phyloP scores from a whole-genome alignment of 345 rosid genomes.

The Sisymbrium irio region DNA sequence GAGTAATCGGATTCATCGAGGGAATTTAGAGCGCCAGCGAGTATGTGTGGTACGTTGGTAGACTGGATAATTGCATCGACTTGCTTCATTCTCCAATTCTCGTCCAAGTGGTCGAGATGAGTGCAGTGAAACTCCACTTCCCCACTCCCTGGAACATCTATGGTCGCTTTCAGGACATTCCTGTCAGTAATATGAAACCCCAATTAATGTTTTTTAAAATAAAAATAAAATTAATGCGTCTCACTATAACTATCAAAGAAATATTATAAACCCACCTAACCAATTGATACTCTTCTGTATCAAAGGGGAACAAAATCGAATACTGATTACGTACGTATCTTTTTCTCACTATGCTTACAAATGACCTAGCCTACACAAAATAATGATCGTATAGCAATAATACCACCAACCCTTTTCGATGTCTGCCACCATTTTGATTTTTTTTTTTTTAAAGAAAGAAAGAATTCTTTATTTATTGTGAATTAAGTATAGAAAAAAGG shows the following conservation, averaged over 20 bases:
- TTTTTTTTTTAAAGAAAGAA: background rate
- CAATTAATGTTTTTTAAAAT: background rate
- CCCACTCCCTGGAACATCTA: constrained; percentile 73
- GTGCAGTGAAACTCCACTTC: constrained; percentile 90
- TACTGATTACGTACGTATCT: background rate
- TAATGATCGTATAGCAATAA: background rate
- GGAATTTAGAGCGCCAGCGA: constrained; percentile 86
- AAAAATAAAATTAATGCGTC: too few species aligned
- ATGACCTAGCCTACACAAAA: background rate
- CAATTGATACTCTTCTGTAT: too few species aligned
- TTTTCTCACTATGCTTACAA: background rate
- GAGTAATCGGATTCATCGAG: constrained; percentile 84
- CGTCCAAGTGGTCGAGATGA: constrained; percentile 87
- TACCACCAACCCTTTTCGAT: constrained; percentile 15
- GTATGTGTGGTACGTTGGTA: constrained; percentile 59
- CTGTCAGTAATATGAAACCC: constrained; percentile 30
- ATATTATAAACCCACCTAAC: too few species aligned
- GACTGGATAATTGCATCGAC: constrained; percentile 67
- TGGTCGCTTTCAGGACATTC: constrained; percentile 80
- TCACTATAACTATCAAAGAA: too few species aligned
- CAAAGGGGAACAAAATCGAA: background rate
- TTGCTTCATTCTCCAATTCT: constrained; percentile 94
- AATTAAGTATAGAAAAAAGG: background rate
- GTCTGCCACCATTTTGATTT: constrained; percentile 23
- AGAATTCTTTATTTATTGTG: background rate